These are phyloP conservation scores for Blastobotrys illinoisensis DNA, from an alignment of 1,139 yeast genomes.

Conservation along the genomic window DNA sequence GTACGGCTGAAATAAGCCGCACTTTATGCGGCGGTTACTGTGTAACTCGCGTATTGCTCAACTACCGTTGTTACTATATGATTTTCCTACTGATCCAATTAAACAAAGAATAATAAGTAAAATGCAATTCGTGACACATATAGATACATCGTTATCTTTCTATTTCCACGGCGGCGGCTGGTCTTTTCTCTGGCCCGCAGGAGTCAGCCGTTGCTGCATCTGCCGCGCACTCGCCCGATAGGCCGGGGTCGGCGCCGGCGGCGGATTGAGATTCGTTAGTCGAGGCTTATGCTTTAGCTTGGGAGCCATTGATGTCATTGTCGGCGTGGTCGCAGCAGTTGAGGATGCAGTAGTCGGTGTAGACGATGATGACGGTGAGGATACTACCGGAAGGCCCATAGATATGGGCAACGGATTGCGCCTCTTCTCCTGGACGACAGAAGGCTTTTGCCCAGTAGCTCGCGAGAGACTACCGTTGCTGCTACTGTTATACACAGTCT, in stretches of 20 bases:
- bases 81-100: too few species aligned
- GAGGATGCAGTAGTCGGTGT: not conserved
- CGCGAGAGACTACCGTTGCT: not conserved
- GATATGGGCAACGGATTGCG: not conserved
- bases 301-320: not conserved
- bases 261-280: not conserved
- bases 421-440: not conserved
- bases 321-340: not conserved
- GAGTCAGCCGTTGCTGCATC: constrained; percentile 17
- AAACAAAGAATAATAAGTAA: not conserved
- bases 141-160: not conserved
- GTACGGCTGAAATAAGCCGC: too few species aligned
- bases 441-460: not conserved
- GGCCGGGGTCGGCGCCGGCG: not conserved
- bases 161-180: not conserved
- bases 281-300: not conserved
- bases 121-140: not conserved
- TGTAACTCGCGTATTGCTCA: too few species aligned
- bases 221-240: constrained; percentile 16
- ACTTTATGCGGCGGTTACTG: too few species aligned
- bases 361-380: not conserved
- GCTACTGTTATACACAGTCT: not conserved
- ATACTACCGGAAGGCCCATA: not conserved
- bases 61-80: too few species aligned
- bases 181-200: constrained; percentile 8